phyloP scores from a whole-genome alignment of 2,329 filamentous ascomycete genomes.

The Pseudopyricularia cyperi region DNA sequence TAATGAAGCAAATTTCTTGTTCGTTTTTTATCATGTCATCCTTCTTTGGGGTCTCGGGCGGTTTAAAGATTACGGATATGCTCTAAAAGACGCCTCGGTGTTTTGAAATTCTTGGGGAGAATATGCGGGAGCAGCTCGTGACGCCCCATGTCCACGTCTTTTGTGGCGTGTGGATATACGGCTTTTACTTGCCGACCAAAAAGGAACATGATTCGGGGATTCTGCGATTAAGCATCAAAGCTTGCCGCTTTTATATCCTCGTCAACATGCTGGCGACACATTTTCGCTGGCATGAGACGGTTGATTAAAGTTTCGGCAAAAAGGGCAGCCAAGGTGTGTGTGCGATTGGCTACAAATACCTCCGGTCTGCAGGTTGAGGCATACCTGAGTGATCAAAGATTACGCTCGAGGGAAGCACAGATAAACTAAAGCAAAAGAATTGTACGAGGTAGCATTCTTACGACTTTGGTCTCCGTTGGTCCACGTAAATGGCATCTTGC shows the following conservation, averaged over 20 bases:
- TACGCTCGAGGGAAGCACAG: no score
- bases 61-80: not conserved
- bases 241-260: not conserved
- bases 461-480: no score
- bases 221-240: not conserved
- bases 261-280: no score
- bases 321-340: no score
- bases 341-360: no score
- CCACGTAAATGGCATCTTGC: no score
- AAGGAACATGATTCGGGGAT: not conserved
- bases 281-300: no score
- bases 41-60: not conserved
- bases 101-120: not conserved
- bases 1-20: slow-evolving; percentile 40
- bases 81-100: not conserved
- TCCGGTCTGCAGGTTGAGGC: no score
- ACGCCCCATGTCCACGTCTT: not conserved
- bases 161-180: not conserved
- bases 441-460: no score
- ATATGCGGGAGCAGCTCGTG: not conserved
- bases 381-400: no score
- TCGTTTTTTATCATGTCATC: not conserved
- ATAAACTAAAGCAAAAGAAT: no score
- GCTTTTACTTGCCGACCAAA: not conserved
- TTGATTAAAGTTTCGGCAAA: no score